A percentile compares a stretch with the other conserved stretches of the same genome.
Evolutionary conservation across 1,284 basidiomycete genomes (phyloP).

Genomic region (Ceratobasidium sp.): DNA sequence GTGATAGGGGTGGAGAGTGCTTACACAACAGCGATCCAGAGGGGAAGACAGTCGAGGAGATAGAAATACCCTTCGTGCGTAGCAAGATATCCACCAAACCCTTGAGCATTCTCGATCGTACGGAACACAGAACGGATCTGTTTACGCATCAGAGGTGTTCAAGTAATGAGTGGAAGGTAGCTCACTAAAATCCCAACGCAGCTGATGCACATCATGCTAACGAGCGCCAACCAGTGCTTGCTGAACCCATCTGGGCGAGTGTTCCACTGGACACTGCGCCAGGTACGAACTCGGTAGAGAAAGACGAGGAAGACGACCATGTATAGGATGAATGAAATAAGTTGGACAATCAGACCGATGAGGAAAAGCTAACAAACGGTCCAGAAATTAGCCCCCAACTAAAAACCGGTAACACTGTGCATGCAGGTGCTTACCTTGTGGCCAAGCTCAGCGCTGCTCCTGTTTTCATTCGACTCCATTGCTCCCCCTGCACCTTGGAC

Average conservation of each 20-base stretch:
- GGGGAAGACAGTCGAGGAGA: slow-evolving; percentile 70
- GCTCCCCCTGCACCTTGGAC: slow-evolving; percentile 5
- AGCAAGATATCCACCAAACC: slow-evolving; percentile 68
- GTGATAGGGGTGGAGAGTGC: not conserved
- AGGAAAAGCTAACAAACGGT: slow-evolving; percentile 51
- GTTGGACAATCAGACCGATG: slow-evolving; percentile 54
- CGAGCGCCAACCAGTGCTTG: slow-evolving; percentile 53
- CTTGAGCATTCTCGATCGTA: slow-evolving; percentile 72
- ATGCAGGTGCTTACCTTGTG: not conserved
- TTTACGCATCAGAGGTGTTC: too few relatives aligned
- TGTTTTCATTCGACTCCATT: not conserved
- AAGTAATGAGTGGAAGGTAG: too few relatives aligned
- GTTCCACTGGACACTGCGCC: slow-evolving; percentile 45
- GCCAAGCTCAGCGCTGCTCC: not conserved
- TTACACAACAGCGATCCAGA: slow-evolving; percentile 66
- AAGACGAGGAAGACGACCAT: slow-evolving; percentile 55
- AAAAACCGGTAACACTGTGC: too few relatives aligned
- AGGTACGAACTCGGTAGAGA: slow-evolving; percentile 52
- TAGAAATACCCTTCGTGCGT: slow-evolving; percentile 73
- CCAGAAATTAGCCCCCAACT: not conserved
- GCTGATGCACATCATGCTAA: slow-evolving; percentile 53
- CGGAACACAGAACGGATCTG: slow-evolving; percentile 75
- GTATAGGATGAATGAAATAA: slow-evolving; percentile 57
- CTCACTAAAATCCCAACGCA: slow-evolving; percentile 53
- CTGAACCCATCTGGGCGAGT: not conserved